phyloP scores from a whole-genome alignment of 352 stramenopile species.

The Phytophthora chlamydospora region DNA sequence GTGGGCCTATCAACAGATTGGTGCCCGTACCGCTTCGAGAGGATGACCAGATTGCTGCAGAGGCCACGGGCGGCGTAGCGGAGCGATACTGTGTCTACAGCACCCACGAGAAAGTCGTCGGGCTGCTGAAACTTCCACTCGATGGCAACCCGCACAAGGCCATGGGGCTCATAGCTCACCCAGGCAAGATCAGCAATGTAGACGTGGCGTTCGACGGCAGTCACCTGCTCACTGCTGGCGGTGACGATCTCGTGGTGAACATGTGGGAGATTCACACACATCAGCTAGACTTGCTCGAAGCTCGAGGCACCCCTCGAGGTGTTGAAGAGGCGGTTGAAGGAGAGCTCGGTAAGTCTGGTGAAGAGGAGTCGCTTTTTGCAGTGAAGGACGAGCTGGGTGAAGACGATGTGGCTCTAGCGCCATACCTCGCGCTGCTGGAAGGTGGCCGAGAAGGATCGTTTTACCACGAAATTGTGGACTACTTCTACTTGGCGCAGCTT shows the following conservation, averaged over 20 bases:
- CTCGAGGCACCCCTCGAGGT: constrained; percentile 25
- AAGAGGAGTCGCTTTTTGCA: background rate
- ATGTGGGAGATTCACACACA: constrained; percentile 90
- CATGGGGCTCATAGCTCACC: constrained; percentile 94
- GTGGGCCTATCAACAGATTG: constrained; percentile 86
- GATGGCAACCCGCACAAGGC: constrained; percentile 93
- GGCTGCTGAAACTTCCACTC: constrained; percentile 88
- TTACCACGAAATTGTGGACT: constrained; percentile 94
- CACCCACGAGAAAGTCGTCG: constrained; percentile 85
- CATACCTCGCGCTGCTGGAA: constrained; percentile 89
- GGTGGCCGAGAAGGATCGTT: constrained; percentile 81
- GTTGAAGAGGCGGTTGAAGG: constrained; percentile 9
- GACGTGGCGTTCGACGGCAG: constrained; percentile 86
- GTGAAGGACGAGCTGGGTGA: constrained; percentile 16
- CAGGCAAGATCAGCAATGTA: constrained; percentile 86
- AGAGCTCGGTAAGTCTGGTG: background rate
- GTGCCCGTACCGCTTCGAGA: constrained; percentile 60
- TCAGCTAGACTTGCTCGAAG: constrained; percentile 75
- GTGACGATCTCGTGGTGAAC: constrained; percentile 90
- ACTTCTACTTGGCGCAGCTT: constrained; percentile 95
- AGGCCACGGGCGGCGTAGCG: constrained; percentile 24
- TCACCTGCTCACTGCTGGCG: constrained; percentile 89
- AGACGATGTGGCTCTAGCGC: constrained; percentile 46
- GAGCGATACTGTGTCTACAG: constrained; percentile 85
- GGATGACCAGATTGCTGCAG: constrained; percentile 21